Evolutionary conservation across 805 yeast species (phyloP), one percentile per base, ranked within the genome.

Genomic region (Monosporozyma servazzii): DNA sequence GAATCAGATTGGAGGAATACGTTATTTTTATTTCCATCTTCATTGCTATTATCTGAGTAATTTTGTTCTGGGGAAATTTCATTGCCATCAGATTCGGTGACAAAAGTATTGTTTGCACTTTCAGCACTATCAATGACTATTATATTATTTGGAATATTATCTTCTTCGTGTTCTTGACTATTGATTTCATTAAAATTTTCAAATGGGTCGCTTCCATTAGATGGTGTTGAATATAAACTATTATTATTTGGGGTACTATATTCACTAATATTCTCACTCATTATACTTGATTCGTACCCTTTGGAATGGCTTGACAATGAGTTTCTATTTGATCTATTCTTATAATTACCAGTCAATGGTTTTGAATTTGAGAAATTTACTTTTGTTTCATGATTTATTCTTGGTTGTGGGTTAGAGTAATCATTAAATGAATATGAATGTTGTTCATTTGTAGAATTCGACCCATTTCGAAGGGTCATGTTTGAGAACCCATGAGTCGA

Each of bases 381-480:
- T 15, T 15, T 45, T n/a, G 40, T 30, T 40, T n/a, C 29, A 36
- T 37, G 50, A n/a, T 47, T 30, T 17, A 33, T 37, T n/a, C 15
- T 37, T 20, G 31, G 10, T 33, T 44, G 31, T 21, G 40, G 27
- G 21, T 13, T 39, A 8, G 44, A 23, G 17, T 25, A 17, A 41
- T 49, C 42, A 21, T 29, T 36, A 23, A 30, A 20, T 15, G 49
- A 51, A 51, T 47, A 31, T 47, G 45, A 48, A 48, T 37, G 41
- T 37, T 37, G 41, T 33, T 48, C 33, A 36, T 36, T 27, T 27
- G 25, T 43, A 20, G 48, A n/a, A 27, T 42, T 48, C 15, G n/a
- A 11, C 6, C 54, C 51, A 47, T 56, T 54, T 51, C 75, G 58
- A 30, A 72, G 54, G 1, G 75, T 70, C 41, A 53, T 50, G 17